Evolutionary conservation across 192 early-diverging fungal species (phyloP).

Genomic region (Backusella luteola): DNA sequence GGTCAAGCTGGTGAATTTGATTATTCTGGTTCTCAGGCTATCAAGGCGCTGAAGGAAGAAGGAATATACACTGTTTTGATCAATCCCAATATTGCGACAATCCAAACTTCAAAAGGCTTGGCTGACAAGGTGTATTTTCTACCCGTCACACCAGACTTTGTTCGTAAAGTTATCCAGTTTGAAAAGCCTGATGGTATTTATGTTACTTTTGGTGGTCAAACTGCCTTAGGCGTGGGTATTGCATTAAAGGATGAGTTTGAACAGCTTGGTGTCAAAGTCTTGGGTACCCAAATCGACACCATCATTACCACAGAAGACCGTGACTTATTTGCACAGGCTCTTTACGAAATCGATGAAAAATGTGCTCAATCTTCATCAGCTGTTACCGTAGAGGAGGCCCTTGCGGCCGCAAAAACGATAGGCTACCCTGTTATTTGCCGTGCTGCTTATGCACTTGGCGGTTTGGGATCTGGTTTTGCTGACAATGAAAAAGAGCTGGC

Average conservation of each 20-base stretch:
- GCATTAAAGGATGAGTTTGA: constrained; percentile 92
- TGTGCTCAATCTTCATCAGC: constrained; percentile 88
- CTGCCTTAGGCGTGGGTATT: constrained; percentile 96
- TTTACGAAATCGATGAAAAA: constrained; percentile 88
- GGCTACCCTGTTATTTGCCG: constrained; percentile 97
- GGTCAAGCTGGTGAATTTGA: constrained; percentile 99
- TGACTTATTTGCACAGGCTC: constrained; percentile 85
- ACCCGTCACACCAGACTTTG: constrained; percentile 92
- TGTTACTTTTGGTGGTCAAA: constrained; percentile 98
- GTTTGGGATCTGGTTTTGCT: constrained; percentile 97
- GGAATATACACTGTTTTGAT: constrained; percentile 96
- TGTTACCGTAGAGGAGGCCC: constrained; percentile 78
- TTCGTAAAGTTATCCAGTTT: constrained; percentile 92
- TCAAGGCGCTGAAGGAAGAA: constrained; percentile 98
- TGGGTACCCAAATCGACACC: constrained; percentile 93
- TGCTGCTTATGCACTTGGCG: constrained; percentile 94
- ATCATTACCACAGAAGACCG: constrained; percentile 98
- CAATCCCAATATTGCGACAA: constrained; percentile 99
- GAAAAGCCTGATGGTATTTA: constrained; percentile 99
- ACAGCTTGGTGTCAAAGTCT: constrained; percentile 85
- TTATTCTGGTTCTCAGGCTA: constrained; percentile 96
- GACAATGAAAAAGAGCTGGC: constrained; percentile 80
- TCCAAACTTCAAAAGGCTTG: constrained; percentile 96
- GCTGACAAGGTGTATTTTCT: constrained; percentile 99
- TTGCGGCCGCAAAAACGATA: constrained; percentile 81